Base-by-base conservation (phyloP, 441 rosid species). In the Brassica hybrid region DNA sequence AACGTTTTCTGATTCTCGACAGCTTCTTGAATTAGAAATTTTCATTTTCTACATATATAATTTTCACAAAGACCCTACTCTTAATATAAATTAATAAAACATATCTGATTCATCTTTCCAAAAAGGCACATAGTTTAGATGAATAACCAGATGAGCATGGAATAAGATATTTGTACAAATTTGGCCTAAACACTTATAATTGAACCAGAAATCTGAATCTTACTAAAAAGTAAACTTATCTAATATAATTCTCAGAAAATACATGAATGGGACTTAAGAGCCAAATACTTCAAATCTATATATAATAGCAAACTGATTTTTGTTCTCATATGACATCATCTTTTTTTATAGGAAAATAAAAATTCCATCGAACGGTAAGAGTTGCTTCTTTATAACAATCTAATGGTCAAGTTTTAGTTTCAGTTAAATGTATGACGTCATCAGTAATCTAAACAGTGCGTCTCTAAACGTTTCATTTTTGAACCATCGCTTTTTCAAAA, bases 21-120 rank as follows among this genome's bases (percentile, higher is more conserved):
- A 71, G 80, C 68, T 71, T 65, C 80, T 65, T 65, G 6, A 72
- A 77, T 14, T 43, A 45, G 72, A 65, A 71, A 71, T 64, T 6
- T 1, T 63, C 59, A 17, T 54, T 54, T 36, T 38, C 10, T 13
- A 36, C 48, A 16, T 8, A 21, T 23, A 27, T 3, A 9, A 13
- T 18, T 72, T 65, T 32, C 34, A 58, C 14, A 73, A 21, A 60
- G 23, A n/a, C 13, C 80, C 30, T 69, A 17, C 59, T 16, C 8
- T 63, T 36, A 34, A 23, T 1, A 50, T 62, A 36, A 74, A 45
- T 45, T 67, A 54, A 6, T 41, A 17, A 32, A 62, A 14, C 19
- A 25, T n/a, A 6, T 34, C 9, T 25, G 14, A 27, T n/a, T 27
- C 41, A 27, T 9, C 7, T 61, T 60, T 27, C 18, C 41, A n/a